Evolutionary conservation across 2,329 filamentous ascomycete species (phyloP), one percentile per base, ranked within the genome.

Genomic region (Cephalotrichum gorgonifer): DNA sequence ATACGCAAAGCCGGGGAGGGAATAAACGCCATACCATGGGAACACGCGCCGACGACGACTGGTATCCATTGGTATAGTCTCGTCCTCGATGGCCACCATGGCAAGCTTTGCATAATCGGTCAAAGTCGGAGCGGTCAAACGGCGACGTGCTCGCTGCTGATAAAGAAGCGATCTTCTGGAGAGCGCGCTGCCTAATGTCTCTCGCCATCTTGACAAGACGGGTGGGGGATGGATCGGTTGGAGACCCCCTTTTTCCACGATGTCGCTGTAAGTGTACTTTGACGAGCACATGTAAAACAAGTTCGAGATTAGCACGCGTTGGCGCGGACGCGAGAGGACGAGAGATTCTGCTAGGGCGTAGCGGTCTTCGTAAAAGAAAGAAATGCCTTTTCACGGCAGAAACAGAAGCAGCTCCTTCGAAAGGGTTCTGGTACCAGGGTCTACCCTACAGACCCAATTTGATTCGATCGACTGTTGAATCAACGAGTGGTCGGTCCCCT

Each of bases 121-220:
- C 78, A 49, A 85, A 73, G 54, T 84, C 81, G 45, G 79, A 80
- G 60, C 74, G 72, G 57, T 83, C 79, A 56, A 78, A 78, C 2
- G 76, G 68, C 42, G 68, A 64, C 17, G 77, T 66, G 60, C 68
- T 75, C 39, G 72, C 68, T 26, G 79, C 77, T 14, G 81, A 82
- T 48, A 85, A 70, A 43, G 73, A 71, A 39, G 81, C 81, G 55
- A 85, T 82, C 67, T 80, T 83, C 64, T 83, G 71, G 50, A 85
- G 69, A 55, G 81, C 81, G 60, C 72, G 73, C 54, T 75, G 76
- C 60, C 81, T 78, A 53, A 84, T 74, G 57, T 78, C 71, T 4
- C 47, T 27, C 39, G 42, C 33, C 41, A 33, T 49, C 43, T 30
- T 44, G 35, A 20, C 7, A 11, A 20, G n/a, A n/a, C 22, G 12